Base-by-base conservation (phyloP, 352 stramenopile genomes). In the Phytophthora sansomeana region DNA sequence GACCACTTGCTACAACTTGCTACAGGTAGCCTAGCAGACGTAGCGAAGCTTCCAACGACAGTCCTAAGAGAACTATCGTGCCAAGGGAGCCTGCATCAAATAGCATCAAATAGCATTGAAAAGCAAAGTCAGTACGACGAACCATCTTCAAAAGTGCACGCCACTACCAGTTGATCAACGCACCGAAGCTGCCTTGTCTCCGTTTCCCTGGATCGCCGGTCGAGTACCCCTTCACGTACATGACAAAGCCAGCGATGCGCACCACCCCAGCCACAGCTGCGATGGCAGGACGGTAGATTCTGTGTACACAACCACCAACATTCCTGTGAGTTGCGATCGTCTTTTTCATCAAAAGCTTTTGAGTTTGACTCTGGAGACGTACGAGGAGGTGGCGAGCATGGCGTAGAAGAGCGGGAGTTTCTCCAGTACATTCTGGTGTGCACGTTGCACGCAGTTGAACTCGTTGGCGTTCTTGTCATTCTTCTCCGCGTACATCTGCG, bases 391-490 rank as follows among this genome's bases (percentile, higher is more conserved):
- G 28, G 77, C 55, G 33, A 83, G 75, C 51, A 74, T 63, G 11
- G 59, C 59, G 47, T 74, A 78, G 51, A 83, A 83, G 17, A 69
- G 46, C 24, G 75, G 72, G 41, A 82, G 36, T 36, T 83, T 74
- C 70, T 96, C 90, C 24, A 94, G 78, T 35, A 93, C 77, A 53
- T 96, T 90, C 55, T 97, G 87, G 67, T 96, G 87, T 2, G 73
- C 80, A 53, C 89, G 74, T 66, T 96, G 89, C 46, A 95, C 67
- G 61, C 81, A 92, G 76, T 97, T 96, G 72, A 96, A 97, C 13
- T 72, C 75, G 32, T 64, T 81, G 48, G 72, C 83, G 43, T 95
- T 65, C 44, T 90, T 85, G 39, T 85, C 81, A 8, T 66, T 87
- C 52, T 85, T 90, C 55, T 92, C 81, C 17, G 81, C 81, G 51